phyloP scores from a whole-genome alignment of 352 stramenopile species.

The Phytopythium sindhum region DNA sequence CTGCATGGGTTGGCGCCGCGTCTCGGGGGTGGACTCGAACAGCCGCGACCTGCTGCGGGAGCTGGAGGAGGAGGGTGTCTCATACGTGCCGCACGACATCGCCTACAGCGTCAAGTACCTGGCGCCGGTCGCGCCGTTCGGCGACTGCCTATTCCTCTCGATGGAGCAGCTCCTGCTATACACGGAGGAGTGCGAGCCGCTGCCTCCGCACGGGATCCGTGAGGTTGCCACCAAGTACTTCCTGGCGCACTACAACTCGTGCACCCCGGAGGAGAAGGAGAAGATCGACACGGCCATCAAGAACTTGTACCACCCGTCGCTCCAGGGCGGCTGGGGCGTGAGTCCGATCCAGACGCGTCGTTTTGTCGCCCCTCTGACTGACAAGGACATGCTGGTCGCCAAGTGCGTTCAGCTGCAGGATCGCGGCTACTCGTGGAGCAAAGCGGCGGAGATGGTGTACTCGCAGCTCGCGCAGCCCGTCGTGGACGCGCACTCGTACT shows the following conservation, averaged over 20 bases:
- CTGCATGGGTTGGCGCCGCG: slow-evolving; percentile 84
- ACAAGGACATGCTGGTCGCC: slow-evolving; percentile 72
- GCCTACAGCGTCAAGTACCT: slow-evolving; percentile 89
- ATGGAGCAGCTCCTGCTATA: slow-evolving; percentile 86
- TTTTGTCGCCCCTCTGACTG: slow-evolving; percentile 59
- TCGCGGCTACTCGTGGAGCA: slow-evolving; percentile 68
- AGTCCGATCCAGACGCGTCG: slow-evolving; percentile 79
- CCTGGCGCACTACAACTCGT: slow-evolving; percentile 61
- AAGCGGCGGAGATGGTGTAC: slow-evolving; percentile 79
- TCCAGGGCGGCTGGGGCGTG: slow-evolving; percentile 81
- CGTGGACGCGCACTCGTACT: slow-evolving; percentile 75
- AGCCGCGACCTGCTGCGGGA: slow-evolving; percentile 72
- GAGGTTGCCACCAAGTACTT: slow-evolving; percentile 78
- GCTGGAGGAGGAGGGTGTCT: slow-evolving; percentile 82
- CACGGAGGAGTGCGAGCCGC: slow-evolving; percentile 79
- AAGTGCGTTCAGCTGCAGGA: slow-evolving; percentile 80
- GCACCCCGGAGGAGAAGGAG: slow-evolving; percentile 48
- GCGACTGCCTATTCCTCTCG: slow-evolving; percentile 85
- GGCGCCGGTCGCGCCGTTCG: slow-evolving; percentile 72
- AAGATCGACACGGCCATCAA: slow-evolving; percentile 84
- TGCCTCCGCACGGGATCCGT: slow-evolving; percentile 64
- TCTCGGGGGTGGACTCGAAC: slow-evolving; percentile 67
- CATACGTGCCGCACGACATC: slow-evolving; percentile 82
- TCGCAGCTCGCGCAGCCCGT: slow-evolving; percentile 65
- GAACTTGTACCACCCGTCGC: slow-evolving; percentile 81